Percentiles rank a stretch among this genome's conserved stretches.
Conservation (phyloP, 2,329 filamentous ascomycete genomes). For the Cercospora sesami region DNA sequence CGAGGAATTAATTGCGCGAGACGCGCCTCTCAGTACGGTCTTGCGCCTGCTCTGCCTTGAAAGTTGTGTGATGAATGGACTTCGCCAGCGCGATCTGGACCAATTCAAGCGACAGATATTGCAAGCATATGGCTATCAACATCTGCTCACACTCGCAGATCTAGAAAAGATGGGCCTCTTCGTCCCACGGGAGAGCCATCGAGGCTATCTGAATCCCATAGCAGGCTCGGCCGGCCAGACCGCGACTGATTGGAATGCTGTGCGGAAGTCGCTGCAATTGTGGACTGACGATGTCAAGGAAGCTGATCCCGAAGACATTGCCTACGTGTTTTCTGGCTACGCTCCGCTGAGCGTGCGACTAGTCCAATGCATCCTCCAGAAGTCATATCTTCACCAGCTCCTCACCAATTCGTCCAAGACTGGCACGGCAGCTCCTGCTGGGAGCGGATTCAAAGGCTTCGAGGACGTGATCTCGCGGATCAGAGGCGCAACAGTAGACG, state of each 20-base stretch:
- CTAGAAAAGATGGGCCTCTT: constrained; percentile 90
- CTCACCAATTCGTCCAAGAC: constrained; percentile 52
- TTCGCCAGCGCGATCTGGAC: constrained; percentile 86
- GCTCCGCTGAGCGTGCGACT: constrained; percentile 88
- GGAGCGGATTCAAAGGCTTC: constrained; percentile 85
- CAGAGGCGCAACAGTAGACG: constrained; percentile 84
- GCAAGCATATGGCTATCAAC: constrained; percentile 92
- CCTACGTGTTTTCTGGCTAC: constrained; percentile 98
- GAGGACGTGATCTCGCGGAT: constrained; percentile 89
- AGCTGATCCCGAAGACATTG: constrained; percentile 87
- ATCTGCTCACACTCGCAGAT: constrained; percentile 82
- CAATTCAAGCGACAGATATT: constrained; percentile 83
- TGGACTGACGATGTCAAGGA: constrained; percentile 98
- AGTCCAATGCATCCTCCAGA: constrained; percentile 90
- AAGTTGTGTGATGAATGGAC: constrained; percentile 83
- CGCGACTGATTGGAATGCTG: constrained; percentile 74
- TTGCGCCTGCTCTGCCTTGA: constrained; percentile 86
- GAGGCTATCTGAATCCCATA: constrained; percentile 79
- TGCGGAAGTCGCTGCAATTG: constrained; percentile 81
- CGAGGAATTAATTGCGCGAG: constrained; percentile 89
- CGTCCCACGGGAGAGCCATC: constrained; percentile 67
- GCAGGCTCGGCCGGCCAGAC: constrained; percentile 56
- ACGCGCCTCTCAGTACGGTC: constrained; percentile 76
- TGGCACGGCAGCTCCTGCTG: constrained; percentile 45
- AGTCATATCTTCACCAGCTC: constrained; percentile 70